Percentiles rank a stretch among this genome's conserved stretches.
Evolutionary conservation across 495 filamentous ascomycete genomes (phyloP).

Genomic region (Ascodesmis nigricans): DNA sequence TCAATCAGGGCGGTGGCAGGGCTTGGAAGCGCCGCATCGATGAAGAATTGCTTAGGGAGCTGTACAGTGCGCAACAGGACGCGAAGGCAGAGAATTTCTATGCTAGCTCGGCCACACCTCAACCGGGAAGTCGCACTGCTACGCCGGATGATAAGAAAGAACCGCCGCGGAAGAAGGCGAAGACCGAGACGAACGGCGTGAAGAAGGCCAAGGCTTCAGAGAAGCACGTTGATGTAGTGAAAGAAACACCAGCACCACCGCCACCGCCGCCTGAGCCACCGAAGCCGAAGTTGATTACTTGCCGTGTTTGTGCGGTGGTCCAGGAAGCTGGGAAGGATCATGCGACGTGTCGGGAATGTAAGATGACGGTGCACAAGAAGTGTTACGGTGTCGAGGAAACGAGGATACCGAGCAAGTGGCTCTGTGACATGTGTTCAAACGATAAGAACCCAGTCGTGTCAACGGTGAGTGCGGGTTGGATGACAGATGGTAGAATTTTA

Average conservation of each 20-base stretch:
- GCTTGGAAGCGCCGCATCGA: slow-evolving; percentile 75
- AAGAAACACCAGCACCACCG: slow-evolving; percentile 24
- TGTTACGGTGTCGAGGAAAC: slow-evolving; percentile 69
- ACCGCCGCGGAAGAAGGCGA: slow-evolving; percentile 33
- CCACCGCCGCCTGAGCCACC: slow-evolving; percentile 49
- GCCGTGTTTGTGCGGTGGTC: slow-evolving; percentile 58
- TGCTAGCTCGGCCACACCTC: slow-evolving; percentile 6
- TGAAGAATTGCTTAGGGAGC: slow-evolving; percentile 72
- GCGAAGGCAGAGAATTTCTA: slow-evolving; percentile 14
- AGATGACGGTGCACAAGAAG: slow-evolving; percentile 73
- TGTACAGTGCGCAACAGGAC: slow-evolving; percentile 33
- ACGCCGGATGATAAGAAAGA: slow-evolving; percentile 16
- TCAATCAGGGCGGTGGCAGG: slow-evolving; percentile 56
- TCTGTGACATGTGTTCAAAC: slow-evolving; percentile 88
- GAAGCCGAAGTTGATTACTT: slow-evolving; percentile 54
- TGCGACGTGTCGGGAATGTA: slow-evolving; percentile 61
- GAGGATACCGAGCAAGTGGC: slow-evolving; percentile 59
- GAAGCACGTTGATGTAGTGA: slow-evolving; percentile 12
- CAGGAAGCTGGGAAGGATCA: slow-evolving; percentile 51
- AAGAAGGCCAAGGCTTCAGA: slow-evolving; percentile 20
- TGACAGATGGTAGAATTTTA: slow-evolving; percentile 1
- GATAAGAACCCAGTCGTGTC: slow-evolving; percentile 72
- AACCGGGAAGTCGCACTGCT: slow-evolving; percentile 5
- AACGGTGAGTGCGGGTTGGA: slow-evolving; percentile 35
- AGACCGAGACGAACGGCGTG: slow-evolving; percentile 20